A percentile compares a stretch with the other conserved stretches of the same genome.
Evolutionary conservation across 116 monocot genomes (phyloP).

Genomic region (Phalaenopsis hybrid): DNA sequence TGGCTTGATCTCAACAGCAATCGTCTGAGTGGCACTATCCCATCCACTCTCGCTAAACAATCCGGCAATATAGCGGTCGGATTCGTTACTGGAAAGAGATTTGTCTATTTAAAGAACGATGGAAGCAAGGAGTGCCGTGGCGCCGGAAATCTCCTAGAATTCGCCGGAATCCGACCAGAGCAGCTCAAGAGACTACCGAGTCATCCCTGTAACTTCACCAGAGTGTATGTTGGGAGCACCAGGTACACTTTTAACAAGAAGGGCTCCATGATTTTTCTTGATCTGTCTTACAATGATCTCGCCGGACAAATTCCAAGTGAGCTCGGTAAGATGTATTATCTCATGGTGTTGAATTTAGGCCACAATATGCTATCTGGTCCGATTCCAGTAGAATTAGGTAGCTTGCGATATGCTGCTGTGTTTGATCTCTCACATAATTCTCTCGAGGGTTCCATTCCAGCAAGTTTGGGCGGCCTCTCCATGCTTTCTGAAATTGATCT

Average conservation of each 20-base stretch:
- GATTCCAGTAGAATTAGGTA: conserved; percentile 54
- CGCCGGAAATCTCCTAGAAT: conserved; percentile 67
- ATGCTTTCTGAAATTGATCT: conserved; percentile 68
- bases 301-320: conserved; percentile 47
- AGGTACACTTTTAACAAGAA: conserved; percentile 76
- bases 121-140: conserved; percentile 70
- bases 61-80: conserved; percentile 72
- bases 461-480: conserved; percentile 39
- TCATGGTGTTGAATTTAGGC: conserved; percentile 63
- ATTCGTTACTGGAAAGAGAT: conserved; percentile 58
- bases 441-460: conserved; percentile 60
- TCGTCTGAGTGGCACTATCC: conserved; percentile 51
- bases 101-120: conserved; percentile 57
- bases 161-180: conserved; percentile 70
- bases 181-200: conserved; percentile 51
- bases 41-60: conserved; percentile 45
- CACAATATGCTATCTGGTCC: conserved; percentile 60
- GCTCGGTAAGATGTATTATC: conserved; percentile 58
- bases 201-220: conserved; percentile 60
- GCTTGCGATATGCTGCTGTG: conserved; percentile 30
- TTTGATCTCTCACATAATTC: conserved; percentile 71
- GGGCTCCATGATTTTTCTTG: conserved; percentile 77
- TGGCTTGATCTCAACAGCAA: conserved; percentile 87
- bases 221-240: conserved; percentile 61
- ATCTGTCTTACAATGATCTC: conserved; percentile 67